Evolutionary conservation across 208 protist species (phyloP).

Genomic region (Acanthamoeba castellanii): DNA sequence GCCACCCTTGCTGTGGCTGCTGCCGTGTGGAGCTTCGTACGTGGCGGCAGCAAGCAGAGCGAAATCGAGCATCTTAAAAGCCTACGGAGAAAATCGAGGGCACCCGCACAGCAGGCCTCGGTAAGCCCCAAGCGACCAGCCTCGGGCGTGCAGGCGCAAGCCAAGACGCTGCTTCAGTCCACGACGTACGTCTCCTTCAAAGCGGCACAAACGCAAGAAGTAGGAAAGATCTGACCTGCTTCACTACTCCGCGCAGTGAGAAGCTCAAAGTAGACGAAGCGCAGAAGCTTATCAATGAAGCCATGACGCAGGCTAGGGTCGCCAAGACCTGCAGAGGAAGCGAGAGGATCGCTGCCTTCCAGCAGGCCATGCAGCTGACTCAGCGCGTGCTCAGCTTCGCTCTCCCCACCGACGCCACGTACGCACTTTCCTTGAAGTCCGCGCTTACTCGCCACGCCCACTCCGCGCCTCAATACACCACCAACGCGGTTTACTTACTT

Average conservation of each 20-base stretch:
- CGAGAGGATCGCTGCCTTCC: not conserved
- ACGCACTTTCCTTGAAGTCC: not conserved
- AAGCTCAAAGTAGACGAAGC: not conserved
- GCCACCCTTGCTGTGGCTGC: not conserved
- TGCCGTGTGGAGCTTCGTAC: not conserved
- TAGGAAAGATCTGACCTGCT: not conserved
- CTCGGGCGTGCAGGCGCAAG: not conserved
- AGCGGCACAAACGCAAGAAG: not conserved
- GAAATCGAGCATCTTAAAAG: not conserved
- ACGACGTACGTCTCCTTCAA: not conserved
- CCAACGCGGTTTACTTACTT: not conserved
- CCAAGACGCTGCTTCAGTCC: not conserved
- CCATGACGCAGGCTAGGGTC: not conserved
- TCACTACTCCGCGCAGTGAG: not conserved
- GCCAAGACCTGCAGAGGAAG: not conserved
- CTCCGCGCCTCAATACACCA: not conserved
- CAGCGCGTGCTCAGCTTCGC: not conserved
- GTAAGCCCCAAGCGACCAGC: not conserved
- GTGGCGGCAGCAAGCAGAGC: not conserved
- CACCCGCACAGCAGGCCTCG: not conserved
- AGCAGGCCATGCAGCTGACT: not conserved
- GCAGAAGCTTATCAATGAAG: conserved; percentile 7
- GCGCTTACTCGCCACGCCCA: not conserved
- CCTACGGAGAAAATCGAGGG: not conserved
- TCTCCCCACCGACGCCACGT: not conserved